These are phyloP conservation scores for Chrysanthemum seticuspe DNA, from an alignment of 129 eudicot genomes.

Conservation along the genomic window DNA sequence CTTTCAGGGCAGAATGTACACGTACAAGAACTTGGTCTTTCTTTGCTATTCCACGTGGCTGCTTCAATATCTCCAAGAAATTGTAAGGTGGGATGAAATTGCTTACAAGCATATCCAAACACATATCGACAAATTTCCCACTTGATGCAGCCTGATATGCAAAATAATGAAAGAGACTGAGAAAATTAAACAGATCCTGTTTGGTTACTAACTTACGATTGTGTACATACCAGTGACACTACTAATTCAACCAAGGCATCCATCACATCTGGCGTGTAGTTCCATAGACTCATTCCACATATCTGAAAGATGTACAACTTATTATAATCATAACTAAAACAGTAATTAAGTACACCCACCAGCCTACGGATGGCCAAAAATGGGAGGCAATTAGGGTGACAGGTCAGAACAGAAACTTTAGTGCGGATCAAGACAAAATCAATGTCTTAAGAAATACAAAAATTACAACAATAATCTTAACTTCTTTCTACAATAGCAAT, in stretches of 20 bases:
- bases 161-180: not conserved
- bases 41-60: constrained; percentile 63
- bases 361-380: not conserved
- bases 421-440: too few relatives aligned
- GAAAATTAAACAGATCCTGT: constrained; percentile 5
- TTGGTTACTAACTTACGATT: not conserved
- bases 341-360: not conserved
- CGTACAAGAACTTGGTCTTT: constrained; percentile 78
- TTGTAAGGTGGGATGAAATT: constrained; percentile 72
- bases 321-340: not conserved
- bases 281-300: constrained; percentile 84
- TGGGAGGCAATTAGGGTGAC: not conserved
- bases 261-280: constrained; percentile 88
- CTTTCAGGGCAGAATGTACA: constrained; percentile 70
- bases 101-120: constrained; percentile 88
- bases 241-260: constrained; percentile 85
- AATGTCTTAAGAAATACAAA: not conserved
- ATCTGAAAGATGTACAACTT: constrained; percentile 42
- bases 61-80: constrained; percentile 48
- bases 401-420: too few relatives aligned
- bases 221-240: constrained; percentile 61
- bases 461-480: not conserved
- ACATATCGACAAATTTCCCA: constrained; percentile 70
- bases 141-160: constrained; percentile 70
- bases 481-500: not conserved